Conservation (phyloP, 163 green algal genomes). For the Trebouxiophyceae sp. region DNA sequence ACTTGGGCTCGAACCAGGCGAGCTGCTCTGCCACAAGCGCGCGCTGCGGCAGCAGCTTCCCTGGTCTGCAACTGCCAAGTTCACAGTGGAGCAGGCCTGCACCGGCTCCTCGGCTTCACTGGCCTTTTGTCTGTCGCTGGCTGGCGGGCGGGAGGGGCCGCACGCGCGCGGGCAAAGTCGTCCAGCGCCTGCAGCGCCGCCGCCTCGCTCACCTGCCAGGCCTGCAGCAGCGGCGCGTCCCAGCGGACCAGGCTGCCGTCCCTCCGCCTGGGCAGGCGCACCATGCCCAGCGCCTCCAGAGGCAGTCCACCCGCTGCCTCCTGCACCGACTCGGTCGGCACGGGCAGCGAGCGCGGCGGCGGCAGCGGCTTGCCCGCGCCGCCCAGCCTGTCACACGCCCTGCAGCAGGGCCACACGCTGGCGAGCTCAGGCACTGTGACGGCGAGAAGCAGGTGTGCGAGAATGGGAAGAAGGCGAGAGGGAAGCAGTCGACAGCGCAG, state of each 20-base stretch:
- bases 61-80: too few species aligned
- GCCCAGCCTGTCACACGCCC: slow-evolving; percentile 19
- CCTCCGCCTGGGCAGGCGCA: slow-evolving; percentile 12
- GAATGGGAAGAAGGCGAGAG: too few species aligned
- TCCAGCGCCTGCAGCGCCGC: slow-evolving; percentile 29
- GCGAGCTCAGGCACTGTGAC: too few species aligned
- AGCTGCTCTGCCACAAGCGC: too few species aligned
- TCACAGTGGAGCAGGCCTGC: too few species aligned
- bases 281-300: slow-evolving; percentile 29
- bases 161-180: slow-evolving; percentile 19
- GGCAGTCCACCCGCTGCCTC: slow-evolving; percentile 1
- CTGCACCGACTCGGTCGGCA: background rate
- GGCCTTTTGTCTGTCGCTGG: too few species aligned
- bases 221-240: slow-evolving; percentile 14
- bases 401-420: background rate
- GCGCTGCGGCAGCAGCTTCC: too few species aligned
- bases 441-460: too few species aligned
- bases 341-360: slow-evolving; percentile 17
- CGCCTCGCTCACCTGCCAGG: slow-evolving; percentile 39
- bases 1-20: too few species aligned
- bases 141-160: slow-evolving; percentile 2
- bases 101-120: too few species aligned
- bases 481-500: too few species aligned
- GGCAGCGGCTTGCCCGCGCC: slow-evolving; percentile 8
- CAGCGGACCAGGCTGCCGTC: slow-evolving; percentile 28